phyloP scores from a whole-genome alignment of 768 basidiomycete genomes.

The Boletus sensibilis region DNA sequence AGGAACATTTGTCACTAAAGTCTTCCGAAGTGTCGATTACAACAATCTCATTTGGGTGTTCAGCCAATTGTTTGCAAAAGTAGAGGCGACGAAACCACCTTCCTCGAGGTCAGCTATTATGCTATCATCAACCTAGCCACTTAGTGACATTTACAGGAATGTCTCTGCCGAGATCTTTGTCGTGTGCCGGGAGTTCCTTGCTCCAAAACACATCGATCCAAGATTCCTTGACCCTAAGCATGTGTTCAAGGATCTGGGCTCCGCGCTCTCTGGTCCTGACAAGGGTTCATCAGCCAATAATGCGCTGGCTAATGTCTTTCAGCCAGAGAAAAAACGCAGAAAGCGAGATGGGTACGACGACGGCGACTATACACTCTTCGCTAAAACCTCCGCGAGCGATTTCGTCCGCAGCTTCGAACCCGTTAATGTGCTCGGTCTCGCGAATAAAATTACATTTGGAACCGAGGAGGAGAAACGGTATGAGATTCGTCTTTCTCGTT shows the following conservation, averaged over 20 bases:
- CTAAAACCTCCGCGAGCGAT: conserved; percentile 61
- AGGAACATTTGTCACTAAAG: conserved; percentile 96
- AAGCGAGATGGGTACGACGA: conserved; percentile 94
- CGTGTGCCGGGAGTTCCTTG: conserved; percentile 91
- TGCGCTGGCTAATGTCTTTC: conserved; percentile 87
- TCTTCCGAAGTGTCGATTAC: conserved; percentile 97
- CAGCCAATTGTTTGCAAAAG: conserved; percentile 90
- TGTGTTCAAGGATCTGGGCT: conserved; percentile 89
- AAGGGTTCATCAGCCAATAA: conserved; percentile 62
- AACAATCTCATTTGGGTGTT: conserved; percentile 99
- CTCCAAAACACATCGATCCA: conserved; percentile 94
- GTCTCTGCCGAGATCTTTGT: conserved; percentile 99
- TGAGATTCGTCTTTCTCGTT: conserved; percentile 18
- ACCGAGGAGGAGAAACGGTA: conserved; percentile 85
- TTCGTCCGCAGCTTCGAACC: conserved; percentile 76
- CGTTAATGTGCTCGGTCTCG: conserved; percentile 70
- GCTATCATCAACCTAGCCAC: neutral
- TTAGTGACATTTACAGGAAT: conserved; percentile 53
- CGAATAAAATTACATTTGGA: conserved; percentile 74
- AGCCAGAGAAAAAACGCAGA: conserved; percentile 94
- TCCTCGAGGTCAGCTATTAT: conserved; percentile 74
- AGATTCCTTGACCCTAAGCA: conserved; percentile 97
- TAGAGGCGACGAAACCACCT: conserved; percentile 98
- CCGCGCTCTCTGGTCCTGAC: conserved; percentile 43
- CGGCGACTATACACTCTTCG: conserved; percentile 89